Evolutionary conservation across 305 asterid species (phyloP).

Genomic region (Ruellia speciosa): DNA sequence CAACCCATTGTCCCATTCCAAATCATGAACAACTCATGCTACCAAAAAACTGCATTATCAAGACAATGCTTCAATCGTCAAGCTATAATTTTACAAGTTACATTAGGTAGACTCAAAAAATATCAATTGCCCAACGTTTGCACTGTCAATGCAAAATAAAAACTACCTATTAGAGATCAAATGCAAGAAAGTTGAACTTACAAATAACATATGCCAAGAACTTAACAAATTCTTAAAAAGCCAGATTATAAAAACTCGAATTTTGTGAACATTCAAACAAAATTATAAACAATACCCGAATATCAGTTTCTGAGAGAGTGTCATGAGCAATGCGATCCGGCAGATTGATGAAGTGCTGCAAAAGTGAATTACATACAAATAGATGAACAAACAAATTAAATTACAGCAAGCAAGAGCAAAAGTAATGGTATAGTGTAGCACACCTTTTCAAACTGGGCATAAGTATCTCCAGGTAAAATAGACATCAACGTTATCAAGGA

Average conservation of each 20-base stretch:
- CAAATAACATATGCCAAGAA: not conserved
- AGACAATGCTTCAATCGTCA: too few relatives aligned
- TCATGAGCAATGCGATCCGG: conserved; percentile 72
- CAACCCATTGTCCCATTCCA: conserved; percentile 22
- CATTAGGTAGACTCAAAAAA: too few relatives aligned
- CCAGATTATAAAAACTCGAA: not conserved
- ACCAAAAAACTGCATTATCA: not conserved
- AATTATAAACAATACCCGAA: conserved; percentile 49
- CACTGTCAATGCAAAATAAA: too few relatives aligned
- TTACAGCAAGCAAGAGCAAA: conserved; percentile 7
- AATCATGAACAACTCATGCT: conserved; percentile 16
- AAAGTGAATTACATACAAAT: conserved; percentile 24
- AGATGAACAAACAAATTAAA: conserved; percentile 20
- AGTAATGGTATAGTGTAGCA: conserved; percentile 2
- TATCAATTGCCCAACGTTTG: too few relatives aligned
- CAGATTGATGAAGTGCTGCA: conserved; percentile 67
- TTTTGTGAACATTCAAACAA: not conserved
- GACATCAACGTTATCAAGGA: conserved; percentile 82
- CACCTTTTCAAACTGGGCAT: conserved; percentile 84
- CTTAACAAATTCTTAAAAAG: not conserved
- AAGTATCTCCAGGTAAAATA: conserved; percentile 74
- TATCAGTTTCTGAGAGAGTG: conserved; percentile 62
- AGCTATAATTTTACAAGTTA: too few relatives aligned
- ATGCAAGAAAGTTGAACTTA: not conserved
- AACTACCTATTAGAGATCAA: too few relatives aligned